Evolutionary conservation across 2,329 filamentous ascomycete genomes (phyloP).

Genomic region (Aquanectria penicillioides): DNA sequence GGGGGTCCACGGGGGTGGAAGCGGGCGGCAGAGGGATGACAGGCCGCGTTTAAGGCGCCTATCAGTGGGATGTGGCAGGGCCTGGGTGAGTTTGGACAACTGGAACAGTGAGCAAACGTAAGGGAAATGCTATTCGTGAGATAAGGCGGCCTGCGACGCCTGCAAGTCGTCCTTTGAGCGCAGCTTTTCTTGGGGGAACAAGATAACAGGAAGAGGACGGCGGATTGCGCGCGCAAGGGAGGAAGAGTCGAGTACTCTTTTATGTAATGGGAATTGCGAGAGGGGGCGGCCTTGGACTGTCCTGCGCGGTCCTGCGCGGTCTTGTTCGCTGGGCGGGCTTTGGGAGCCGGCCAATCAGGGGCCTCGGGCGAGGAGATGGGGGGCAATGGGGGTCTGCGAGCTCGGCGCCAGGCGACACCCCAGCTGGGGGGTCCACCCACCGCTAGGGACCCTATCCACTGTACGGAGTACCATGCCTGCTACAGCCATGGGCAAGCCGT

Average conservation of each 20-base stretch:
- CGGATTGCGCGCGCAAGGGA: conserved; percentile 35
- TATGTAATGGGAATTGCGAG: conserved; percentile 52
- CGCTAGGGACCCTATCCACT: conserved; percentile 5
- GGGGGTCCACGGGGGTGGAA: conserved; percentile 42
- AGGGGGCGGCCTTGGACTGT: conserved; percentile 39
- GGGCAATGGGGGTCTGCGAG: conserved; percentile 14
- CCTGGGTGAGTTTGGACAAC: conserved; percentile 24
- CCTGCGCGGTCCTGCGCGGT: conserved; percentile 16
- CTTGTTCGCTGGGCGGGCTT: conserved; percentile 33
- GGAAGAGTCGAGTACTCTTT: conserved; percentile 48
- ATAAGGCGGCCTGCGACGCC: conserved; percentile 40
- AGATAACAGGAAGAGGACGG: conserved; percentile 43
- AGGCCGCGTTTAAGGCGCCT: conserved; percentile 43
- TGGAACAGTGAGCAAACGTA: conserved; percentile 38
- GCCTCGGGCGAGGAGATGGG: conserved; percentile 7
- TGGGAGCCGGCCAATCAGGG: conserved; percentile 34
- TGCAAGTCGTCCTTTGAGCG: conserved; percentile 39
- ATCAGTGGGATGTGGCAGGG: conserved; percentile 41
- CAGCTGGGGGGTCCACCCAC: conserved; percentile 8
- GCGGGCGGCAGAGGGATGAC: conserved; percentile 27
- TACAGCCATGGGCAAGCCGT: too few species aligned
- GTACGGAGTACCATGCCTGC: not conserved
- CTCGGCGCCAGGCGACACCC: conserved; percentile 22
- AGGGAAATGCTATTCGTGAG: conserved; percentile 42
- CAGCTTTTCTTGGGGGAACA: conserved; percentile 41